Evolutionary conservation across 2,329 filamentous ascomycete species (phyloP), one percentile per base, ranked within the genome.

Genomic region (Colletotrichum eleusines): DNA sequence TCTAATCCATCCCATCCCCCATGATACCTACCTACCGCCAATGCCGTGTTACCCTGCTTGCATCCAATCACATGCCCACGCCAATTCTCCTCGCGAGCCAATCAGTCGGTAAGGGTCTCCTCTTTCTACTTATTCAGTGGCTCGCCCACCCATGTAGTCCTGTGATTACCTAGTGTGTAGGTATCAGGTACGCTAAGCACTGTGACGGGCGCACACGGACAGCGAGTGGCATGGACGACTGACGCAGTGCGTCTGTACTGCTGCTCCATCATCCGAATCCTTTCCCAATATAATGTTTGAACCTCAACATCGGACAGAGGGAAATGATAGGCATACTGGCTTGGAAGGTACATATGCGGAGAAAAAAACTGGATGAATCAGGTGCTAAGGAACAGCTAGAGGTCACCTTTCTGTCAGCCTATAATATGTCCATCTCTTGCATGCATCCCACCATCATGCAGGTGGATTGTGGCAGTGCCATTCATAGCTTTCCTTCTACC

Each of bases 1-100:
- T 68, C 58, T 35, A 23, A 46, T 26, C 64, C 64, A 46, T 71
- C 51, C 51, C 68, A 71, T 69, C 62, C 53, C n/a, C 44, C 68
- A 63, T 69, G 58, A 28, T 28, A 16, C 38, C 31, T 38, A 46
- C n/a, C n/a, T 54, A 68, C 63, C 28, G 44, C n/a, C 26, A 38
- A 54, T 54, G 64, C 46, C 58, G 68, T 71, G 33, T 33, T 53
- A 55, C 64, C 46, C 44, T 58, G 40, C 40, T 20, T 42, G 64
- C 46, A 63, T 23, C 69, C 64, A 69, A 71, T 63, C 69, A 63
- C 38, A 57, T 63, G 58, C 38, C 38, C 35, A 46, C 38, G 14
- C 35, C 35, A 35, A 59, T 16, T 33, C 53, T 26, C 26, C 44
- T 58, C 14, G 18, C 5, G 28, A 33, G 38, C 69, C 69, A 71